Conservation (phyloP, 169 alveolate species). For the Plasmodium knowlesi region DNA sequence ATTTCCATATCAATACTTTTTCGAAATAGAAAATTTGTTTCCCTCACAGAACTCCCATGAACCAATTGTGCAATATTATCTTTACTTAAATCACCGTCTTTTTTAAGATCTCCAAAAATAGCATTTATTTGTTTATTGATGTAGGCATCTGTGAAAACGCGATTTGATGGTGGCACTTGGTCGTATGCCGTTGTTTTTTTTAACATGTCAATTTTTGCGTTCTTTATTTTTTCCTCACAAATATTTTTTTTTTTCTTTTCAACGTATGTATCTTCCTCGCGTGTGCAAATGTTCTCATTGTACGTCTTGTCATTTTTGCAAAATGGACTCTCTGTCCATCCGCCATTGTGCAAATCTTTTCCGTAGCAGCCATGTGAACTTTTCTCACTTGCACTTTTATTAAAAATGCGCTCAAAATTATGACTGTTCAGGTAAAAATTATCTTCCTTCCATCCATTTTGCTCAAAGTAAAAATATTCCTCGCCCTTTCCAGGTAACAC, state of each 20-base stretch:
- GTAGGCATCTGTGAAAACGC: slow-evolving; percentile 6
- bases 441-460: slow-evolving; percentile 5
- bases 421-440: slow-evolving; percentile 39
- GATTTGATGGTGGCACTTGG: slow-evolving; percentile 22
- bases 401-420: slow-evolving; percentile 22
- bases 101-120: slow-evolving; percentile 12
- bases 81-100: slow-evolving; percentile 12
- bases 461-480: not conserved
- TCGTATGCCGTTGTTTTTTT: slow-evolving; percentile 33
- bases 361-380: slow-evolving; percentile 6
- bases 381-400: slow-evolving; percentile 4
- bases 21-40: slow-evolving; percentile 5
- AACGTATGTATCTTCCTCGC: not conserved
- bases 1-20: slow-evolving; percentile 24
- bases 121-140: slow-evolving; percentile 34
- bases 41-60: slow-evolving; percentile 2
- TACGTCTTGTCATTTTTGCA: slow-evolving; percentile 10
- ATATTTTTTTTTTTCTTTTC: slow-evolving; percentile 9
- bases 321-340: not conserved
- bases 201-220: slow-evolving; percentile 18
- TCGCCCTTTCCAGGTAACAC: slow-evolving; percentile 14
- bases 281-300: not conserved
- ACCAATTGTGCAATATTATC: slow-evolving; percentile 9
- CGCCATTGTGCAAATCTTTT: slow-evolving; percentile 17
- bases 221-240: slow-evolving; percentile 13